Evolutionary conservation across 2,329 filamentous ascomycete genomes (phyloP).

Genomic region (Nemania sp.): DNA sequence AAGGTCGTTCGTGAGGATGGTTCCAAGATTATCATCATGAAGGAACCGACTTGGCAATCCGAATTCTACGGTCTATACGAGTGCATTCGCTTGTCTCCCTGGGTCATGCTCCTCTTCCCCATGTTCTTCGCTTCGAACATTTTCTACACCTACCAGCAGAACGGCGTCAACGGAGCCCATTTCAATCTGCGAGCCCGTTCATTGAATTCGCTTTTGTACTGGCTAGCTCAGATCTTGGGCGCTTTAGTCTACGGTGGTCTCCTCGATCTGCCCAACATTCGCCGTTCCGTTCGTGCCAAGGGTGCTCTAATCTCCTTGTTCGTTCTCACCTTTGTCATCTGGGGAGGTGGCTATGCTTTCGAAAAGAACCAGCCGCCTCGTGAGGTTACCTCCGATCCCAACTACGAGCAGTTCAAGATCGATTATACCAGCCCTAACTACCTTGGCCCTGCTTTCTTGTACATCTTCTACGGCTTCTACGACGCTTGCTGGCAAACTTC

Average conservation of each 20-base stretch:
- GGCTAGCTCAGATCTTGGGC: conserved; percentile 71
- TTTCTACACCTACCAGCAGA: conserved; percentile 81
- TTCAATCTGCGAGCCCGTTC: conserved; percentile 73
- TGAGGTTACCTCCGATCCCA: conserved; percentile 23
- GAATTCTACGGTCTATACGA: conserved; percentile 70
- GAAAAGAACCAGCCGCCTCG: conserved; percentile 59
- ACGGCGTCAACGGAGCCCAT: conserved; percentile 67
- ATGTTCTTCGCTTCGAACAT: conserved; percentile 81
- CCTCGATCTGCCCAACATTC: conserved; percentile 60
- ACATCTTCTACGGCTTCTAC: conserved; percentile 51
- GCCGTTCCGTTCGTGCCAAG: conserved; percentile 66
- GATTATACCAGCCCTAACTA: conserved; percentile 67
- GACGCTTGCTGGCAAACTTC: conserved; percentile 89
- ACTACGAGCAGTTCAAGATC: conserved; percentile 28
- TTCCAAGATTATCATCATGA: conserved; percentile 72
- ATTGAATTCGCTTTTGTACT: conserved; percentile 73
- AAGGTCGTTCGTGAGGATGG: conserved; percentile 71
- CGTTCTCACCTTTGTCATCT: conserved; percentile 67
- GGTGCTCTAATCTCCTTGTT: conserved; percentile 61
- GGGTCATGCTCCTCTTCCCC: conserved; percentile 72
- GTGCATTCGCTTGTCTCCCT: conserved; percentile 64
- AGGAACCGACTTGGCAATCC: conserved; percentile 74
- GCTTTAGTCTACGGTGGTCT: conserved; percentile 67
- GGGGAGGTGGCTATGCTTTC: conserved; percentile 75
- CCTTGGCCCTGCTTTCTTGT: conserved; percentile 73